These are phyloP conservation scores for Coprinopsis marcescibilis DNA, from an alignment of 768 basidiomycete species.

Conservation along the genomic window DNA sequence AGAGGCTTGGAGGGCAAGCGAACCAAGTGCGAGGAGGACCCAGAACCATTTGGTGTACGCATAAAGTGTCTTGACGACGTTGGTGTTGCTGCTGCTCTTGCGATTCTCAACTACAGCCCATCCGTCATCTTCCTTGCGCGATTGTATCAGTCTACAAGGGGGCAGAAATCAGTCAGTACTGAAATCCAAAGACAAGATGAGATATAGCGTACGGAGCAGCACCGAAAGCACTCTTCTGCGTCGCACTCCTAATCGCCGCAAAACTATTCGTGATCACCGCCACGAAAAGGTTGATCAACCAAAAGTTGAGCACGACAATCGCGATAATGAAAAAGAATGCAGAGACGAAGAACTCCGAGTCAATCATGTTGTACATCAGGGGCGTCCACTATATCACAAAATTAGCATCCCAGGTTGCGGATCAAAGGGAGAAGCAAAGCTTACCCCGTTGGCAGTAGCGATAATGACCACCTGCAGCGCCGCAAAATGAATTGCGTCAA, in stretches of 20 bases:
- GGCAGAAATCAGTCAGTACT: constrained; percentile 2
- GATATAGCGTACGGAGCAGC: constrained; percentile 62
- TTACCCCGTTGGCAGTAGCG: constrained; percentile 70
- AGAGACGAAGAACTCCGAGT: constrained; percentile 85
- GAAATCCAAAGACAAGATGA: background rate
- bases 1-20: constrained; percentile 69
- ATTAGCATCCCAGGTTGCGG: constrained; percentile 6
- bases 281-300: constrained; percentile 90
- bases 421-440: constrained; percentile 20
- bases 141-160: constrained; percentile 23
- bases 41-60: constrained; percentile 62
- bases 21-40: constrained; percentile 68
- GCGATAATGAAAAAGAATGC: constrained; percentile 83
- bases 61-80: constrained; percentile 50
- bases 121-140: constrained; percentile 59
- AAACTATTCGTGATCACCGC: constrained; percentile 97
- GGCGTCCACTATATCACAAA: constrained; percentile 54
- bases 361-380: constrained; percentile 86
- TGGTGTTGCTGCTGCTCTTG: constrained; percentile 33
- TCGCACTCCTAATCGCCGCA: constrained; percentile 78
- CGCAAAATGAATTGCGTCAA: constrained; percentile 83
- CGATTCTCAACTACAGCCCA: constrained; percentile 48
- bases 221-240: constrained; percentile 89
- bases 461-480: constrained; percentile 82
- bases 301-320: constrained; percentile 86